Percentiles rank a stretch among this genome's conserved stretches.
Conservation (phyloP, 257 asterid genomes). For the Solanum neorickii region DNA sequence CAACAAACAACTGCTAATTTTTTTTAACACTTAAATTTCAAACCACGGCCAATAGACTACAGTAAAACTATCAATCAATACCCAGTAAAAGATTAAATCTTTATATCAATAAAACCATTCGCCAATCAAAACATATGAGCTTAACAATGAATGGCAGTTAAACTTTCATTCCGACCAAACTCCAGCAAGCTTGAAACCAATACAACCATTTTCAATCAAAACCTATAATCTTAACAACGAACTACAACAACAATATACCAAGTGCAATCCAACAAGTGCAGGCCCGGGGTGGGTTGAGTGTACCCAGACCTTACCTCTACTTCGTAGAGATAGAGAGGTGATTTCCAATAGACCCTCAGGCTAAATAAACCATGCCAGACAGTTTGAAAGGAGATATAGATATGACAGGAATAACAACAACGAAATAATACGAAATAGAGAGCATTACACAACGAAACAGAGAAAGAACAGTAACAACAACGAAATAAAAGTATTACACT, state of each 20-base stretch:
- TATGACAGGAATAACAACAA: not conserved
- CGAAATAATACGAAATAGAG: not conserved
- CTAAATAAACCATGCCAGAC: not conserved
- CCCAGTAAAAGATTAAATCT: not conserved
- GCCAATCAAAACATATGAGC: not conserved
- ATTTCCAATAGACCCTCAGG: not conserved
- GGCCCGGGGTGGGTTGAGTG: not conserved
- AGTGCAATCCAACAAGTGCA: not conserved
- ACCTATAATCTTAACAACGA: not conserved
- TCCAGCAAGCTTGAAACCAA: not conserved
- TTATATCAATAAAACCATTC: not conserved
- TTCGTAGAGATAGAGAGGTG: not conserved
- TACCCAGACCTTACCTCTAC: not conserved
- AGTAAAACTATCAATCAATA: not conserved
- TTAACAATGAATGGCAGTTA: not conserved
- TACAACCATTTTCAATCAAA: not conserved
- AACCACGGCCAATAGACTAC: not conserved
- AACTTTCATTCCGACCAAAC: not conserved
- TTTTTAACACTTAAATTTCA: not conserved
- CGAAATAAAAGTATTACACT: not conserved
- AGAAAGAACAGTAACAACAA: not conserved
- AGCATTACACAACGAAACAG: not conserved
- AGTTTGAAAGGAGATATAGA: not conserved
- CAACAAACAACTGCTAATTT: not conserved
- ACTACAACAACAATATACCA: not conserved